Percentiles rank a stretch among this genome's conserved stretches.
Evolutionary conservation across 768 basidiomycete species (phyloP).

Genomic region (Lactarius akahatsu): DNA sequence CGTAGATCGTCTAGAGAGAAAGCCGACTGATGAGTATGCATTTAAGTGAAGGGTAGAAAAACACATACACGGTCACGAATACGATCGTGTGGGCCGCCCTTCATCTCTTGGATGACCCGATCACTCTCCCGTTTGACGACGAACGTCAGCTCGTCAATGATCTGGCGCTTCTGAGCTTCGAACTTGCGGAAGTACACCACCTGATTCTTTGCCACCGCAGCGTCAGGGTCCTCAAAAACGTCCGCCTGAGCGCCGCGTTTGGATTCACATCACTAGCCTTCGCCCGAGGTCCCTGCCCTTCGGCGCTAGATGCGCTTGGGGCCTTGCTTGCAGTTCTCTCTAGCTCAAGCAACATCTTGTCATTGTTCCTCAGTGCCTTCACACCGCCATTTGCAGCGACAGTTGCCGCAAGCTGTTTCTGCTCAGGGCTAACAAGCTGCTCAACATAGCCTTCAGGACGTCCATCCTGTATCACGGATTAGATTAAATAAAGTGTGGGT

Average conservation of each 20-base stretch:
- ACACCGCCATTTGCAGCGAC: conserved; percentile 33
- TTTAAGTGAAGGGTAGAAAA: background rate
- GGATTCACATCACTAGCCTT: background rate
- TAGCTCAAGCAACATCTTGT: conserved; percentile 28
- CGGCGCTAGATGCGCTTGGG: background rate
- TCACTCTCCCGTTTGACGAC: conserved; percentile 30
- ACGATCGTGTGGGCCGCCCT: conserved; percentile 32
- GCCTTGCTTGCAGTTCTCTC: conserved; percentile 25
- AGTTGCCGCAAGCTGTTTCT: conserved; percentile 13
- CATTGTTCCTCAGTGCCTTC: conserved; percentile 26
- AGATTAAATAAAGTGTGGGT: background rate
- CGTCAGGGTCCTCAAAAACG: conserved; percentile 29
- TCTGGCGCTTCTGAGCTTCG: conserved; percentile 26
- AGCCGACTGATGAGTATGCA: background rate
- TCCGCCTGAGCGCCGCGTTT: conserved; percentile 24
- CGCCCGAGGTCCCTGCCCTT: background rate
- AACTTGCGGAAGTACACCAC: conserved; percentile 31
- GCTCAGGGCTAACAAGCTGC: conserved; percentile 25
- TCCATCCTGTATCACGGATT: conserved; percentile 22
- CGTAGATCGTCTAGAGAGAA: conserved; percentile 1
- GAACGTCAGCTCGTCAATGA: conserved; percentile 22
- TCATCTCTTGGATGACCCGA: conserved; percentile 28
- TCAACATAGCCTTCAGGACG: conserved; percentile 22
- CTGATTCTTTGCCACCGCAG: conserved; percentile 30
- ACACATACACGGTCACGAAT: background rate